These are phyloP conservation scores for Suhomyces anneliseae DNA, from an alignment of 1,139 yeast genomes.

Conservation along the genomic window DNA sequence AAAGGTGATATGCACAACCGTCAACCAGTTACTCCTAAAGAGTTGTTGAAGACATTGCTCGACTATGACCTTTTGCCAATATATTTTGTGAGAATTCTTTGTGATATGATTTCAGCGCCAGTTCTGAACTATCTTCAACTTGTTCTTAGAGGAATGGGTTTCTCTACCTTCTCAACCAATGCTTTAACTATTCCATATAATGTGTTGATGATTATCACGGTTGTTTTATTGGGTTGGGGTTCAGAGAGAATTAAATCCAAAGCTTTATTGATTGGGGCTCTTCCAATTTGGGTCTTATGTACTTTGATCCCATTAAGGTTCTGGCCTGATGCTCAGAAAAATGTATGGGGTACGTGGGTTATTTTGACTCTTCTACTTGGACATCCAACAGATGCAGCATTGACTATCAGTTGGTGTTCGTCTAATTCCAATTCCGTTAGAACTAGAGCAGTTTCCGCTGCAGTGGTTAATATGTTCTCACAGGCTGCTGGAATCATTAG, in stretches of 20 bases:
- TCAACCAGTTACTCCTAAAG: constrained; percentile 24
- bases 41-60: constrained; percentile 19
- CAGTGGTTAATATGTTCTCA: constrained; percentile 17
- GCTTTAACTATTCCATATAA: constrained; percentile 22
- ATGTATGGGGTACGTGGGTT: constrained; percentile 20
- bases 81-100: constrained; percentile 20
- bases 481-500: constrained; percentile 15
- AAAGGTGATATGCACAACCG: constrained; percentile 36
- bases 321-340: constrained; percentile 19
- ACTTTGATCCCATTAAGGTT: constrained; percentile 16
- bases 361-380: constrained; percentile 16
- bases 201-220: constrained; percentile 13
- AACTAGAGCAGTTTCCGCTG: constrained; percentile 17
- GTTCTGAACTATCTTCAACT: constrained; percentile 16
- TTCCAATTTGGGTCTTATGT: constrained; percentile 12
- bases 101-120: constrained; percentile 15
- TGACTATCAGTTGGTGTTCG: constrained; percentile 17
- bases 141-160: constrained; percentile 18
- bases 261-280: constrained; percentile 11
- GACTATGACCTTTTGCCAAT: constrained; percentile 27
- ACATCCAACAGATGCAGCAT: constrained; percentile 13
- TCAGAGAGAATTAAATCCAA: constrained; percentile 13
- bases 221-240: constrained; percentile 12
- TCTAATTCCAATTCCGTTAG: constrained; percentile 17
- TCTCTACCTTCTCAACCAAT: constrained; percentile 19